phyloP scores from a whole-genome alignment of 148 eudicot species.

The Vaccinium corymbosum region DNA sequence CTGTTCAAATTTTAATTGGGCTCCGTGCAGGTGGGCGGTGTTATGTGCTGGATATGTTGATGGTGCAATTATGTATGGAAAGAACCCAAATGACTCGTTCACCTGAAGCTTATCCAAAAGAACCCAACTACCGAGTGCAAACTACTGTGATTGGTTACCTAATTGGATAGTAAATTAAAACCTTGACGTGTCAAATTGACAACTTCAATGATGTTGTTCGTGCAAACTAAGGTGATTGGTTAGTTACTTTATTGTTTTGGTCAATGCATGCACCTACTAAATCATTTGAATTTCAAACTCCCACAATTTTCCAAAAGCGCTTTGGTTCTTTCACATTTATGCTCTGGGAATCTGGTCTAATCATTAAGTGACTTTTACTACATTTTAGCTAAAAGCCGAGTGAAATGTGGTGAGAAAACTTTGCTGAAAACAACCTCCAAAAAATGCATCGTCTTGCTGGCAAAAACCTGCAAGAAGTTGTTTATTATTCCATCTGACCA shows the following conservation, averaged over 20 bases:
- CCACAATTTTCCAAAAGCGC: background rate
- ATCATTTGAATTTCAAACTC: background rate
- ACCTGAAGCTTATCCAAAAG: constrained; percentile 10
- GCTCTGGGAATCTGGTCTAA: background rate
- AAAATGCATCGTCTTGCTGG: background rate
- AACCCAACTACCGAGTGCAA: background rate
- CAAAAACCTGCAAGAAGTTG: no score
- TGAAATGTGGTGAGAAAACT: background rate
- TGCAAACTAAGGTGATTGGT: background rate
- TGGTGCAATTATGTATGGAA: background rate
- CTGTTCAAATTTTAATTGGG: background rate
- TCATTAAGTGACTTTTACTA: background rate
- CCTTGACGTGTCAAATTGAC: background rate
- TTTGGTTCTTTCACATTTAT: background rate
- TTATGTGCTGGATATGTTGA: no score
- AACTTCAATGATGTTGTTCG: background rate
- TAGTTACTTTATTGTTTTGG: background rate
- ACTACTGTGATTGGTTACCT: background rate
- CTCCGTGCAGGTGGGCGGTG: background rate
- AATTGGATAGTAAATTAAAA: background rate
- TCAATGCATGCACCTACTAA: constrained; percentile 8
- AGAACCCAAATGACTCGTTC: background rate
- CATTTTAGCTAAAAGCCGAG: background rate
- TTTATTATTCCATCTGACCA: no score
- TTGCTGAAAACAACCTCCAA: background rate